Evolutionary conservation across 169 alveolate genomes (phyloP).

Genomic region (Ichthyophthirius multifiliis): DNA sequence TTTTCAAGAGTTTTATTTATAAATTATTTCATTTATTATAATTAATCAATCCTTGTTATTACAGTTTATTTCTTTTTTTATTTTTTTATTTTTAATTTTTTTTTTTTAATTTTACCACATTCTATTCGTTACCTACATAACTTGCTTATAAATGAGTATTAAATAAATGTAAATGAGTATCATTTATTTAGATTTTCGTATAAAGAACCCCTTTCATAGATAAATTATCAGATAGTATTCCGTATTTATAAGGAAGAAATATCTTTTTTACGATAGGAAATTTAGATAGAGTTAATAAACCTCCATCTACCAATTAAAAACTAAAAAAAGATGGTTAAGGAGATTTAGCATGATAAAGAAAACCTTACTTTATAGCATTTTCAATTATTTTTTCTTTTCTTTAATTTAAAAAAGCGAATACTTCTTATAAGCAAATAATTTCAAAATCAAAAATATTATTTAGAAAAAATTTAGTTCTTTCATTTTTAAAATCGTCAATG

Average conservation of each 20-base stretch:
- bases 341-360: constrained; percentile 45
- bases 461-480: constrained; percentile 36
- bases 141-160: constrained; percentile 60
- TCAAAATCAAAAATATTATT: constrained; percentile 47
- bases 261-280: constrained; percentile 11
- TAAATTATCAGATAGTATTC: constrained; percentile 31
- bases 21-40: constrained; percentile 16
- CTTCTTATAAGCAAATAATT: constrained; percentile 62
- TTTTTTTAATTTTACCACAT: constrained; percentile 9
- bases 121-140: constrained; percentile 42
- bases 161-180: constrained; percentile 39
- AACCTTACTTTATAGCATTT: constrained; percentile 50
- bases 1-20: constrained; percentile 11
- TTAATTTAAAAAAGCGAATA: constrained; percentile 44
- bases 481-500: constrained; percentile 56
- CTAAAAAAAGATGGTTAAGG: constrained; percentile 55
- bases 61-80: constrained; percentile 28
- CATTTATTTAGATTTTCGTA: constrained; percentile 32
- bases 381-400: constrained; percentile 47
- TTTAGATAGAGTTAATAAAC: constrained; percentile 41
- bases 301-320: constrained; percentile 55
- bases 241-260: constrained; percentile 23
- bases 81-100: no score
- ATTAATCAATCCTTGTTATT: constrained; percentile 28
- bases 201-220: constrained; percentile 39